Percentiles rank a stretch among this genome's conserved stretches.
Evolutionary conservation across 176 grass and related monocot species (phyloP).

Genomic region (Paspalum notatum): DNA sequence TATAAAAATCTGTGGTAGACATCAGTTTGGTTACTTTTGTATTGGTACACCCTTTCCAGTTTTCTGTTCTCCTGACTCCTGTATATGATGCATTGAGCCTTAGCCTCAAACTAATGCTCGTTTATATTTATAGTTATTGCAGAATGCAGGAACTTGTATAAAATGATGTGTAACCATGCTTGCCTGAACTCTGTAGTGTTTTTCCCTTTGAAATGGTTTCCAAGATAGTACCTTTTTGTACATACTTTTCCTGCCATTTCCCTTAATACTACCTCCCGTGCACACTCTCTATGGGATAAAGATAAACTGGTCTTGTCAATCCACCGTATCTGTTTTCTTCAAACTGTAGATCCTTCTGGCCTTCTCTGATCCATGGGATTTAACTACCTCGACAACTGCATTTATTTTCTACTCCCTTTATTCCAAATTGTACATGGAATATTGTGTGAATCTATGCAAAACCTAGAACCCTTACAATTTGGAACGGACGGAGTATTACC

Average conservation of each 20-base stretch:
- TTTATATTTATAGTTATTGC: not conserved
- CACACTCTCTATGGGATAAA: not conserved
- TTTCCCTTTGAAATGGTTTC: constrained; percentile 1
- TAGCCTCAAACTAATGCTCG: not conserved
- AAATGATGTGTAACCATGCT: not conserved
- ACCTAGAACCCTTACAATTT: no score
- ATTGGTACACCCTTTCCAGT: constrained; percentile 6
- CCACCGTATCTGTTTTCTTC: not conserved
- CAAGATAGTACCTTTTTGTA: not conserved
- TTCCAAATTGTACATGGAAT: no score
- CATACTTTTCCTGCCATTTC: not conserved
- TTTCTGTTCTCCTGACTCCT: not conserved
- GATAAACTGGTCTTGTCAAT: not conserved
- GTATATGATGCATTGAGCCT: constrained; percentile 2
- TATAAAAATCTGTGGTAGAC: constrained; percentile 17
- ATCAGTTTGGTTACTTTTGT: constrained; percentile 1
- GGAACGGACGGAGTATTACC: no score
- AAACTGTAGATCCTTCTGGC: not conserved
- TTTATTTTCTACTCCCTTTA: not conserved
- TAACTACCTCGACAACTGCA: constrained; percentile 8
- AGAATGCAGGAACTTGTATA: not conserved
- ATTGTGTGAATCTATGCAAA: no score
- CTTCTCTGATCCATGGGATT: constrained; percentile 16
- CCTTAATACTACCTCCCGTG: constrained; percentile 1
- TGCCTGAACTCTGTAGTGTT: not conserved